Percentiles rank a stretch among this genome's conserved stretches.
Conservation (phyloP, 495 filamentous ascomycete genomes). For the Coniosporium apollinis region DNA sequence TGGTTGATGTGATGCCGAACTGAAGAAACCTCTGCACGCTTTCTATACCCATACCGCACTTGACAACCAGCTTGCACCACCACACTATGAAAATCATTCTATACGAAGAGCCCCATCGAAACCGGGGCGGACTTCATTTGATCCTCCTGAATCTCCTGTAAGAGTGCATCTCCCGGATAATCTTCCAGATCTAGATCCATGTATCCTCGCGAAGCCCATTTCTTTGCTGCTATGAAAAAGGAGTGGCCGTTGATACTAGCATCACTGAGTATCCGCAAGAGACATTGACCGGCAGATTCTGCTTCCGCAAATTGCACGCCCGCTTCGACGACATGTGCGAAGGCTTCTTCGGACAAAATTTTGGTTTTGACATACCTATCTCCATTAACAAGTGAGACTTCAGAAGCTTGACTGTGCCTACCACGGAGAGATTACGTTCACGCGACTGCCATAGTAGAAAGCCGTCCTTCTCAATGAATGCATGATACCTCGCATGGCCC, state of each 20-base stretch:
- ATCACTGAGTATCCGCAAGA: not conserved
- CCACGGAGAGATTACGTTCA: not conserved
- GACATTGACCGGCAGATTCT: not conserved
- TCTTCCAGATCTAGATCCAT: not conserved
- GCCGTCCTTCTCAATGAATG: not conserved
- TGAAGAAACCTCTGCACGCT: no score
- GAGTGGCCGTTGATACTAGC: not conserved
- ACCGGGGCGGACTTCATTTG: not conserved
- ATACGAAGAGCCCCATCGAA: not conserved
- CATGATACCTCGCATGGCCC: slow-evolving; percentile 25
- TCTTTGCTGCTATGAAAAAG: not conserved
- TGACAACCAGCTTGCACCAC: no score
- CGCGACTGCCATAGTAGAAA: not conserved
- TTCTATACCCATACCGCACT: no score
- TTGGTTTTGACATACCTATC: not conserved
- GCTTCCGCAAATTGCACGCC: not conserved
- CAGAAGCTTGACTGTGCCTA: no score
- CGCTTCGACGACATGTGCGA: not conserved
- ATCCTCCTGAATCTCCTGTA: not conserved
- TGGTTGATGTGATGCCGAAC: no score
- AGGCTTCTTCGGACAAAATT: not conserved
- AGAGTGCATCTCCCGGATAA: not conserved
- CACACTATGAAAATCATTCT: no score
- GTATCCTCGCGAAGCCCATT: not conserved
- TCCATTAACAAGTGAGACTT: not conserved